phyloP scores from a whole-genome alignment of 805 yeast genomes.

The Zygoascus ofunaensis region DNA sequence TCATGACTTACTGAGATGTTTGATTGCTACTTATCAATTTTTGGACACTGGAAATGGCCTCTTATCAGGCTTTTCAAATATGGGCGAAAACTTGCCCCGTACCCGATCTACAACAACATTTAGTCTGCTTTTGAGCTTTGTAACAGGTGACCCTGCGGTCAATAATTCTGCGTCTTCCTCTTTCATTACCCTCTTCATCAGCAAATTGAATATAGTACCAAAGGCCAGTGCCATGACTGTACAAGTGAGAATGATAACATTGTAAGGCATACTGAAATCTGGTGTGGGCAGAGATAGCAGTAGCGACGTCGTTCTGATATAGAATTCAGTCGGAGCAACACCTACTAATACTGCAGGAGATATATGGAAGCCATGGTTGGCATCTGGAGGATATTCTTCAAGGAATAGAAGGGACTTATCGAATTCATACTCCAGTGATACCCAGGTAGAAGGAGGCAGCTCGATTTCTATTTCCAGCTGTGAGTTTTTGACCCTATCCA shows the following conservation, averaged over 20 bases:
- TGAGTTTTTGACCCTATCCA: slow-evolving; percentile 72
- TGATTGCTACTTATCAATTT: too few species aligned
- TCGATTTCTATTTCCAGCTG: slow-evolving; percentile 62
- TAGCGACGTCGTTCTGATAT: slow-evolving; percentile 73
- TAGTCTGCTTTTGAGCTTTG: slow-evolving; percentile 2
- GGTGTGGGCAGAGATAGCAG: slow-evolving; percentile 88
- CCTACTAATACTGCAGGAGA: slow-evolving; percentile 80
- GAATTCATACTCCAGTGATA: slow-evolving; percentile 63
- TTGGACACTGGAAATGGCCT: slow-evolving; percentile 12
- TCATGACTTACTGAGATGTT: too few species aligned
- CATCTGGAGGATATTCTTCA: slow-evolving; percentile 98
- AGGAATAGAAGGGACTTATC: slow-evolving; percentile 79
- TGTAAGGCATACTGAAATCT: slow-evolving; percentile 97
- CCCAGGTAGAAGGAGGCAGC: slow-evolving; percentile 55
- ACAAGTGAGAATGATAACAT: slow-evolving; percentile 87
- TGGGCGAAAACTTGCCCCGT: neutral
- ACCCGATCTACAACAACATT: neutral
- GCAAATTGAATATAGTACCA: slow-evolving; percentile 73
- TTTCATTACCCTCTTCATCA: slow-evolving; percentile 65
- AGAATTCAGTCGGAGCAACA: slow-evolving; percentile 22
- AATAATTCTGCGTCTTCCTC: slow-evolving; percentile 44
- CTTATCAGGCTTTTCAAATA: slow-evolving; percentile 8
- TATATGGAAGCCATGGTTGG: slow-evolving; percentile 93
- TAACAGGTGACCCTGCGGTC: slow-evolving; percentile 6
- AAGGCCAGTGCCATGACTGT: slow-evolving; percentile 89